These are phyloP conservation scores for Rugonectria rugulosa DNA, from an alignment of 2,329 filamentous ascomycete species.

Conservation along the genomic window DNA sequence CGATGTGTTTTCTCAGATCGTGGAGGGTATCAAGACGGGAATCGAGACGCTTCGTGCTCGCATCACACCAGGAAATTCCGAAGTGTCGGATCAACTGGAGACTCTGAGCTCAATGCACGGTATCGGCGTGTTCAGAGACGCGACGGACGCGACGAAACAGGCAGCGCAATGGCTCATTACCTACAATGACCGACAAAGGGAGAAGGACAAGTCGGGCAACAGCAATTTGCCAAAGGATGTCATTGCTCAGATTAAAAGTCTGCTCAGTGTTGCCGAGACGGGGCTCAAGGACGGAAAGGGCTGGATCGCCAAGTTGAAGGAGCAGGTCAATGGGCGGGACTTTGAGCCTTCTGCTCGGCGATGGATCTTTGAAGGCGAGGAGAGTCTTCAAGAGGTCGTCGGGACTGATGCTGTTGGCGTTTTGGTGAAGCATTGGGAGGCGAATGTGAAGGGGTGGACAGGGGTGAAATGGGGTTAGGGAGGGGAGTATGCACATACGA, in stretches of 20 bases:
- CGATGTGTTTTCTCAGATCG: constrained; percentile 38
- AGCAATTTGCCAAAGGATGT: constrained; percentile 49
- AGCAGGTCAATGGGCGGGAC: constrained; percentile 36
- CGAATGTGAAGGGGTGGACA: constrained; percentile 46
- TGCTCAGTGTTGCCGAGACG: constrained; percentile 42
- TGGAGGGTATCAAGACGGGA: constrained; percentile 34
- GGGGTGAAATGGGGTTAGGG: constrained; percentile 45
- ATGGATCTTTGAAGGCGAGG: constrained; percentile 41
- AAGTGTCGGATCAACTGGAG: constrained; percentile 27
- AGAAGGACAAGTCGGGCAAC: constrained; percentile 49
- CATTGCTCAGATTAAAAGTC: constrained; percentile 43
- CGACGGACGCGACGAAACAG: constrained; percentile 43
- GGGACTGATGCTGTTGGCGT: constrained; percentile 35
- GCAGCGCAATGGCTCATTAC: constrained; percentile 44
- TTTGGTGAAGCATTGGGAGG: constrained; percentile 45
- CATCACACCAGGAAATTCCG: constrained; percentile 20
- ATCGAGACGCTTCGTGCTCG: constrained; percentile 38
- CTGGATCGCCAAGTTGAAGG: constrained; percentile 40
- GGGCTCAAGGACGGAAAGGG: constrained; percentile 45
- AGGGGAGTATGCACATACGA: too few species aligned
- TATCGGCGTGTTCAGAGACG: constrained; percentile 49
- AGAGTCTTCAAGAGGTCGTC: constrained; percentile 34
- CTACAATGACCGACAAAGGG: constrained; percentile 50
- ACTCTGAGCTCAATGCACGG: constrained; percentile 46
- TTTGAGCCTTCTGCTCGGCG: constrained; percentile 37